Conservation (phyloP, 1,284 basidiomycete species). For the Mycena sp. region DNA sequence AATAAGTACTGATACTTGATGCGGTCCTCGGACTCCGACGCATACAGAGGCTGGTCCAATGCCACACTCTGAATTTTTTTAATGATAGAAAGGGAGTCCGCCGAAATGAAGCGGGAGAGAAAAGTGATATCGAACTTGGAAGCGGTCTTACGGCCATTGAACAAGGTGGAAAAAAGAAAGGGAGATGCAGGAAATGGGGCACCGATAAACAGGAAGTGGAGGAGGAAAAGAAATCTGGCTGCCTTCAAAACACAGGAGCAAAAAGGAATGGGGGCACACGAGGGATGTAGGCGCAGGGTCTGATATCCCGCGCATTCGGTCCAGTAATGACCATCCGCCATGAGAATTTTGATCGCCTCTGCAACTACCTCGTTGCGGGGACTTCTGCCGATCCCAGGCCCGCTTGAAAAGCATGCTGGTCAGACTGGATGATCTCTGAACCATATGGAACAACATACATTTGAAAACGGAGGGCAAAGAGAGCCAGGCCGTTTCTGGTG, state of each 20-base stretch:
- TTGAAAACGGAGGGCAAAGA: background rate
- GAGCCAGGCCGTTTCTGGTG: background rate
- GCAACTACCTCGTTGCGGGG: constrained; percentile 8
- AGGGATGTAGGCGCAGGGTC: constrained; percentile 10
- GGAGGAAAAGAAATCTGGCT: background rate
- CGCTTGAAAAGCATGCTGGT: background rate
- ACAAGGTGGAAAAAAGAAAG: constrained; percentile 3
- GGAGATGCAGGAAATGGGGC: background rate
- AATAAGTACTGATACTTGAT: constrained; percentile 1
- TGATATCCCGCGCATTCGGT: background rate
- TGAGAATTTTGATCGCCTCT: background rate
- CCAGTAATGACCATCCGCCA: constrained; percentile 13
- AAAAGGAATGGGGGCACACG: background rate
- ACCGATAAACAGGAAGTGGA: constrained; percentile 13
- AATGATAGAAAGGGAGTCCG: background rate
- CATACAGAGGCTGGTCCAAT: background rate
- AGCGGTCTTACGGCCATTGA: background rate
- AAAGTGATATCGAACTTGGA: constrained; percentile 6
- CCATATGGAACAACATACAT: background rate
- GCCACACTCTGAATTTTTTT: background rate
- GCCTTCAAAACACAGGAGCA: constrained; percentile 5
- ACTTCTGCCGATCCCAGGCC: background rate
- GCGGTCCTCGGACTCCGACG: background rate
- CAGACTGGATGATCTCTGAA: background rate
- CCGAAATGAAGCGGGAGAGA: background rate